phyloP scores from a whole-genome alignment of 2,329 filamentous ascomycete species.

The Verticillium tricorpus region DNA sequence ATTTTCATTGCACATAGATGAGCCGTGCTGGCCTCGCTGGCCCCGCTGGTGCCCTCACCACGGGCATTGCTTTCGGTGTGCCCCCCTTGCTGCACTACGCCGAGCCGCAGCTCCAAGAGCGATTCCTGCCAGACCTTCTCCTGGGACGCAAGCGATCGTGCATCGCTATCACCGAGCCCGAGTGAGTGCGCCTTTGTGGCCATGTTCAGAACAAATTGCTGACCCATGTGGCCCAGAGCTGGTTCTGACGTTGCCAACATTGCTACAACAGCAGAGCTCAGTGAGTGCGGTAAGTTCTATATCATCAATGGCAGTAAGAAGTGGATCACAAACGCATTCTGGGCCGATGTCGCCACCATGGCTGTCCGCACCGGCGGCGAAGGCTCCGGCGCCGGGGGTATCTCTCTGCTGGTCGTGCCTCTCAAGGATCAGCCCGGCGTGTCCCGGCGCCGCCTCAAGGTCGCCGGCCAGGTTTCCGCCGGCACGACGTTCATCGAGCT shows the following conservation, averaged over 20 bases:
- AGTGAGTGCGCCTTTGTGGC: constrained; percentile 19
- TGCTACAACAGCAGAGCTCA: constrained; percentile 60
- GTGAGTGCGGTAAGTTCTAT: constrained; percentile 60
- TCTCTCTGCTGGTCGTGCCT: constrained; percentile 66
- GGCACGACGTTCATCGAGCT: constrained; percentile 75
- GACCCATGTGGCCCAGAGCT: constrained; percentile 30
- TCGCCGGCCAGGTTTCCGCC: constrained; percentile 58
- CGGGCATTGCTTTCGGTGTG: constrained; percentile 68
- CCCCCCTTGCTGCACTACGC: constrained; percentile 69
- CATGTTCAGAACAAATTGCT: rapidly evolving
- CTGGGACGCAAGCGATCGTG: constrained; percentile 62
- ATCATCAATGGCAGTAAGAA: constrained; percentile 75
- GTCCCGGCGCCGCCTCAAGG: constrained; percentile 62
- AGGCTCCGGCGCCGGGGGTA: constrained; percentile 55
- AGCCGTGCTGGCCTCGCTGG: constrained; percentile 59
- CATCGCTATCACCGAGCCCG: constrained; percentile 76
- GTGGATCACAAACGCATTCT: constrained; percentile 71
- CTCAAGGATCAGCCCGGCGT: constrained; percentile 65
- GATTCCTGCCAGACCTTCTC: constrained; percentile 64
- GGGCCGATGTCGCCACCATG: constrained; percentile 60
- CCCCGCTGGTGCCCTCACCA: constrained; percentile 60
- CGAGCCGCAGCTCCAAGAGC: constrained; percentile 54
- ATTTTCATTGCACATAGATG: constrained; percentile 42
- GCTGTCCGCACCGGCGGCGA: constrained; percentile 63
- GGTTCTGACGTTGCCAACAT: constrained; percentile 73